phyloP scores from a whole-genome alignment of 257 asterid genomes.

The Lycium barbarum region DNA sequence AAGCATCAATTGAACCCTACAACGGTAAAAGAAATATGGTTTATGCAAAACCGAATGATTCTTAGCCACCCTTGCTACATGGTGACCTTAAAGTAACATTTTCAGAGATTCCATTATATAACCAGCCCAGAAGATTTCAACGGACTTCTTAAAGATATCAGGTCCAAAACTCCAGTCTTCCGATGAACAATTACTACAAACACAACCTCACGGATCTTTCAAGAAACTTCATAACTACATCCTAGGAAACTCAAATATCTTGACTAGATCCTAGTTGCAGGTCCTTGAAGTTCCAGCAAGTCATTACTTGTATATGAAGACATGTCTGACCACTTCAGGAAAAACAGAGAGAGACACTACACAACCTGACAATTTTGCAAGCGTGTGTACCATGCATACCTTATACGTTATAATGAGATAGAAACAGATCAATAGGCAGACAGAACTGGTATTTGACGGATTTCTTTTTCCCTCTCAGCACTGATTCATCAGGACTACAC shows the following conservation, averaged over 20 bases:
- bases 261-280: not conserved
- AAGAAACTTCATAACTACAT: not conserved
- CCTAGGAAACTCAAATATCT: not conserved
- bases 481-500: not conserved
- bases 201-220: not conserved
- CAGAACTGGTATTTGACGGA: not conserved
- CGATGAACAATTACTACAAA: not conserved
- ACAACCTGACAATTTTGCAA: slow-evolving; percentile 9
- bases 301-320: not conserved
- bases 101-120: not conserved
- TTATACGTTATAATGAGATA: not conserved
- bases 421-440: not conserved
- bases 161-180: not conserved
- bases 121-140: not conserved
- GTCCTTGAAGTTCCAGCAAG: not conserved
- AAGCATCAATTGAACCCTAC: not conserved
- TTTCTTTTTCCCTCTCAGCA: not conserved
- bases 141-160: not conserved
- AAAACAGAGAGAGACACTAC: not conserved
- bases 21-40: not conserved
- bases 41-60: not conserved
- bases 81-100: not conserved
- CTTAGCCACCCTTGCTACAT: slow-evolving; percentile 12
- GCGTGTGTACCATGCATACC: not conserved
- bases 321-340: not conserved